Evolutionary conservation across 2,329 filamentous ascomycete species (phyloP).

Genomic region (Paracorniculantispora psalliotae): DNA sequence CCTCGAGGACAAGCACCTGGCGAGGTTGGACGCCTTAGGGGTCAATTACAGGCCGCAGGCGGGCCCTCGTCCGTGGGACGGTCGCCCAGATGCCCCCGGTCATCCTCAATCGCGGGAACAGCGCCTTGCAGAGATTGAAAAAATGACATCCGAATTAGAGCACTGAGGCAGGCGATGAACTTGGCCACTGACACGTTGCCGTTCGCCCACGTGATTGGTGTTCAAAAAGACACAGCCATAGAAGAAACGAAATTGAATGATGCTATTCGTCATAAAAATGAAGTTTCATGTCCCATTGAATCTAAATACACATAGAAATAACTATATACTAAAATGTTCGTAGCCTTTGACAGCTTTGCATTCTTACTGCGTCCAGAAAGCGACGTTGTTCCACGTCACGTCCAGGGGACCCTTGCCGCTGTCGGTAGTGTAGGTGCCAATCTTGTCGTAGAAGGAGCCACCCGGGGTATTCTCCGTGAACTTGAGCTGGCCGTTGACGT

Average conservation of each 20-base stretch:
- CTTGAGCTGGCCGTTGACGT: slow-evolving; percentile 18
- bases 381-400: neutral
- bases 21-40: slow-evolving; percentile 14
- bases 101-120: slow-evolving; percentile 8
- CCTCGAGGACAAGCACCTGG: slow-evolving; percentile 10
- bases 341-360: neutral
- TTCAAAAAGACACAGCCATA: no score
- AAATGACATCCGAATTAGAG: neutral
- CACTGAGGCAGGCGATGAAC: neutral
- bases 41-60: slow-evolving; percentile 16
- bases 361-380: neutral
- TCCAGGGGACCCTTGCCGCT: neutral
- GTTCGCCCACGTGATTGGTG: no score
- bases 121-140: neutral
- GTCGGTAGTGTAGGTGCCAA: neutral
- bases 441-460: slow-evolving; percentile 2
- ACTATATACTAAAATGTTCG: neutral
- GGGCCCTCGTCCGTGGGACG: slow-evolving; percentile 17
- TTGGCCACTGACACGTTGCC: neutral
- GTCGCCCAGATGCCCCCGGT: slow-evolving; percentile 15
- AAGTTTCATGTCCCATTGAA: neutral
- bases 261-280: neutral
- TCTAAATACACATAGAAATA: neutral
- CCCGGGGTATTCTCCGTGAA: neutral
- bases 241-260: no score